phyloP scores from a whole-genome alignment of 2,329 filamentous ascomycete species.

The Pestalotiopsis sp. region DNA sequence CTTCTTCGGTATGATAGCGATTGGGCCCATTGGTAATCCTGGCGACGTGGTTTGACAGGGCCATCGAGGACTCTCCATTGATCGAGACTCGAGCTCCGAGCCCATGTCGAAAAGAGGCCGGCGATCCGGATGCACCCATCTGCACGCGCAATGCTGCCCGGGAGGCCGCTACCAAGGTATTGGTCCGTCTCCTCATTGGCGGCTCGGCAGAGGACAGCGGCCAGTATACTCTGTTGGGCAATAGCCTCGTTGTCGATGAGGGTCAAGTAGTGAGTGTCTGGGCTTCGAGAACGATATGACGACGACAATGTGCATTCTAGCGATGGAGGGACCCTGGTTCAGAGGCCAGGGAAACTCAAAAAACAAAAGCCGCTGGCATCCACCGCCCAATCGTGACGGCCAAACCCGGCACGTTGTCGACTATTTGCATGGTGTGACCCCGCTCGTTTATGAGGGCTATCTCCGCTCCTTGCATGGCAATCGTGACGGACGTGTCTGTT shows the following conservation, averaged over 20 bases:
- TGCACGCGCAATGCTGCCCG: neutral
- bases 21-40: neutral
- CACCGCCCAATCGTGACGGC: neutral
- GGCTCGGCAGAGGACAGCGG: neutral
- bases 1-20: neutral
- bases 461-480: neutral
- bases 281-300: neutral
- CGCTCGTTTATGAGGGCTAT: neutral
- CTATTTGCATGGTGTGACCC: neutral
- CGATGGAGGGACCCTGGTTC: neutral
- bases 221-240: neutral
- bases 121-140: neutral
- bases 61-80: neutral
- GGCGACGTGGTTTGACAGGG: neutral
- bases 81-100: neutral
- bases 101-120: neutral
- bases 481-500: no score
- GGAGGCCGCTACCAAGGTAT: neutral
- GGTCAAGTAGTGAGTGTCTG: neutral
- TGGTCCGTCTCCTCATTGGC: neutral
- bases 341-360: neutral
- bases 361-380: neutral
- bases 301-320: neutral
- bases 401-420: neutral
- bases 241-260: neutral